These are phyloP conservation scores for Cyclotella choctawhatcheeana DNA, from an alignment of 108 stramenopile species.

Conservation along the genomic window DNA sequence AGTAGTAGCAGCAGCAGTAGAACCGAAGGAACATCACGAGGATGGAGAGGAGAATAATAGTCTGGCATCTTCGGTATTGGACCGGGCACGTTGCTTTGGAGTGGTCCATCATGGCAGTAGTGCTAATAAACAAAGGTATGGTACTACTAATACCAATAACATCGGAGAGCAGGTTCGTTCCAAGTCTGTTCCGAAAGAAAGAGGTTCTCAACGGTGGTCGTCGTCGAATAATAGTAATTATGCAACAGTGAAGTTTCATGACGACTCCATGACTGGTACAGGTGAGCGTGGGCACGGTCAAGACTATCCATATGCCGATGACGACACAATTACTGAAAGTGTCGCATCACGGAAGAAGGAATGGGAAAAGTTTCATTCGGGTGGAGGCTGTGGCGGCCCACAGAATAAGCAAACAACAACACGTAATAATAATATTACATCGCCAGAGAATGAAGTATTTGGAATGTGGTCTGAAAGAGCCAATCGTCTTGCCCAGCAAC, in stretches of 20 bases:
- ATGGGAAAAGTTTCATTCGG: constrained; percentile 26
- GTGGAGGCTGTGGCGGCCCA: not conserved
- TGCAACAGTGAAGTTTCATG: too few relatives aligned
- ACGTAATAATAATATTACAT: too few relatives aligned
- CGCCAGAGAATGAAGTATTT: constrained; percentile 1
- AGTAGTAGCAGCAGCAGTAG: too few relatives aligned
- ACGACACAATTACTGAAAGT: constrained; percentile 16
- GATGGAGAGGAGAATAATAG: constrained; percentile 14
- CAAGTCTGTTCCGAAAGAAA: constrained; percentile 10
- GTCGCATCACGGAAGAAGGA: constrained; percentile 34
- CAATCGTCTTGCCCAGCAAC: constrained; percentile 21
- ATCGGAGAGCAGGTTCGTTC: constrained; percentile 11
- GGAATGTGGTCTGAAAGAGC: constrained; percentile 23
- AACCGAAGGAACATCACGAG: not conserved
- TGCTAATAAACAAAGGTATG: too few relatives aligned
- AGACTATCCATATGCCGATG: constrained; percentile 1
- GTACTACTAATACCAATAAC: too few relatives aligned
- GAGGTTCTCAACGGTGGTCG: too few relatives aligned
- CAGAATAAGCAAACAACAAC: too few relatives aligned
- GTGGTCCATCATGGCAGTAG: too few relatives aligned
- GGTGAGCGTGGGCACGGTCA: too few relatives aligned
- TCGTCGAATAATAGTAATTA: too few relatives aligned
- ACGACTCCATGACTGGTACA: too few relatives aligned
- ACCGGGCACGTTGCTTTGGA: constrained; percentile 27
- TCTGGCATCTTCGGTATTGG: constrained; percentile 25